Percentiles rank a stretch among this genome's conserved stretches.
These are phyloP conservation scores for Cyberlindnera petersonii DNA, from an alignment of 805 yeast genomes.

Conservation along the genomic window DNA sequence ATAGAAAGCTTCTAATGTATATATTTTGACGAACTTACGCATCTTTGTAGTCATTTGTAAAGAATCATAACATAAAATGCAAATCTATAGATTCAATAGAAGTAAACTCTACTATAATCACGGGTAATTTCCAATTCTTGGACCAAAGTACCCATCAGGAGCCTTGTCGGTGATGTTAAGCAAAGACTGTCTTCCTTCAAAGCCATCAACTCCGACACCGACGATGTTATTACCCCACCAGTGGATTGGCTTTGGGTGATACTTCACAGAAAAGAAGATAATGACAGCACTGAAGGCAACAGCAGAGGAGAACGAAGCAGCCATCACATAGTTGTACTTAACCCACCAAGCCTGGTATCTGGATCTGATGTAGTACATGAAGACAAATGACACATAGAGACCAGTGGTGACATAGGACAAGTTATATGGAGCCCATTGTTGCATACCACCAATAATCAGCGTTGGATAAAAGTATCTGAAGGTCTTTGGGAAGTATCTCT, in stretches of 20 bases:
- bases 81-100: too few relatives aligned
- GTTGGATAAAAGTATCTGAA: slow-evolving; percentile 44
- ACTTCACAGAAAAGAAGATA: slow-evolving; percentile 49
- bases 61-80: too few relatives aligned
- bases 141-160: not conserved
- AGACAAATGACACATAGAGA: slow-evolving; percentile 33
- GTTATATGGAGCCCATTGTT: slow-evolving; percentile 48
- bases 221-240: slow-evolving; percentile 62
- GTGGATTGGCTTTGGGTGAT: slow-evolving; percentile 35
- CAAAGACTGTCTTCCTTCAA: too few relatives aligned
- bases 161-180: too few relatives aligned
- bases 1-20: too few relatives aligned
- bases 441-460: slow-evolving; percentile 45
- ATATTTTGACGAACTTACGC: too few relatives aligned
- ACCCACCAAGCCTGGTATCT: slow-evolving; percentile 49
- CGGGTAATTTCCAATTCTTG: too few relatives aligned
- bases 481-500: slow-evolving; percentile 20
- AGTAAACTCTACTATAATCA: too few relatives aligned
- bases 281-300: slow-evolving; percentile 49
- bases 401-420: slow-evolving; percentile 33
- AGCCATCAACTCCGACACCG: not conserved
- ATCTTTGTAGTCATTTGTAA: too few relatives aligned
- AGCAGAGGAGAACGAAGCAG: slow-evolving; percentile 56
- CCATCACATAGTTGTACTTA: slow-evolving; percentile 44
- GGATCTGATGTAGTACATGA: slow-evolving; percentile 40